Conservation (phyloP, 2,329 filamentous ascomycete species). For the Diaporthe velutina region DNA sequence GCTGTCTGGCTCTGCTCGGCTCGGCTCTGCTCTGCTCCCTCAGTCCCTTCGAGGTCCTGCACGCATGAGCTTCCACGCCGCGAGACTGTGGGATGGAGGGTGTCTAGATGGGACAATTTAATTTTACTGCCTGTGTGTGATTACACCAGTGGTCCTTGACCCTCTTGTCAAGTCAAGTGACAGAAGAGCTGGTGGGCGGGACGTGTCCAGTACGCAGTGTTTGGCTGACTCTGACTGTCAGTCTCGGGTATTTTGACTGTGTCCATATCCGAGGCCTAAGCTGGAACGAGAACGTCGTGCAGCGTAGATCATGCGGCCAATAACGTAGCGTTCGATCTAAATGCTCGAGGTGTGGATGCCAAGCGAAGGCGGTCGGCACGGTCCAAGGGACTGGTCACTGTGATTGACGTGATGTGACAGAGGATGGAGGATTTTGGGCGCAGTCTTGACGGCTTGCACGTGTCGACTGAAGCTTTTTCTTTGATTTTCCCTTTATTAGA, state of each 20-base stretch:
- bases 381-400: conserved; percentile 31
- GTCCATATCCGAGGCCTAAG: conserved; percentile 32
- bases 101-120: background rate
- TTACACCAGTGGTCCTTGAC: background rate
- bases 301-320: conserved; percentile 38
- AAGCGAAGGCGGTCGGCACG: conserved; percentile 30
- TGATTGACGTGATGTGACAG: conserved; percentile 29
- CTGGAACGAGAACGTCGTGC: conserved; percentile 32
- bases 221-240: background rate
- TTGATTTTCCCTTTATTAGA: background rate
- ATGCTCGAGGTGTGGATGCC: conserved; percentile 31
- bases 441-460: conserved; percentile 1
- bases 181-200: background rate
- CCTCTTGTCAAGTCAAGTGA: background rate
- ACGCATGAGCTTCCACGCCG: background rate
- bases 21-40: background rate
- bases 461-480: background rate
- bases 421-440: background rate
- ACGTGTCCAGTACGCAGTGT: background rate
- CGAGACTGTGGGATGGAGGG: background rate
- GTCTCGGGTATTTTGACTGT: conserved; percentile 20
- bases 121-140: background rate
- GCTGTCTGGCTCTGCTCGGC: background rate
- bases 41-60: background rate
- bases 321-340: conserved; percentile 37